Base-by-base conservation (phyloP, 2,329 filamentous ascomycete species). In the Aspergillus sp. region DNA sequence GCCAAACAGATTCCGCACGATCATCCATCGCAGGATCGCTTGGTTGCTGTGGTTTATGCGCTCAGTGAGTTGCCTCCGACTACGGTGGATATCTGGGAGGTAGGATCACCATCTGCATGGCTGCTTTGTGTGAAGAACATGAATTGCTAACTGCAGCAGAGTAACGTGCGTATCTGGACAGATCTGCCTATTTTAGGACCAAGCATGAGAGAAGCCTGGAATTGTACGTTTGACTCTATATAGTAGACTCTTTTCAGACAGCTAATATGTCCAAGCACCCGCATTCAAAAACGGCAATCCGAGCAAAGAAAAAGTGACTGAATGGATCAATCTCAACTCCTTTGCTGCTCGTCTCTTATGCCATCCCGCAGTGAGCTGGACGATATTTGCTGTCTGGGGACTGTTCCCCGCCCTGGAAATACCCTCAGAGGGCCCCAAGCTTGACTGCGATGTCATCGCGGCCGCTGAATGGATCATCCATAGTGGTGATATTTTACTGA, bases 151-250 rank as follows among this genome's bases (percentile, higher is more conserved):
- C 33, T 19, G 12, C 8, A 12, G 0, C 39, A 45, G 44, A 19
- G 30, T 6, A 33, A 43, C 10, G 41, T 8, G 4, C 28, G 39
- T 6, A 29, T 47, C 6, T 49, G 44, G 45, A 40, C 19, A 5
- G 48, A 48, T 28, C 38, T 50, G 12, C 48, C 48, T 9, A 33
- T 50, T 10, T 37, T 47, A 13, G 48, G 48, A n/a, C 42, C 48
- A 3, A 27, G 30, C 6, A 35, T 50, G 45, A 29, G 39, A 37
- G 45, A 50, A 39, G 36, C 42, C 26, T 49, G 47, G 45, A 41
- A 37, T 19, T 10, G 47, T 49, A 39, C 13, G 40, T 43, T 7
- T 12, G 12, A 19, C 19, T 4, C 19, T 19, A 19, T 19, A 2
- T 19, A 19, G 19, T 19, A 19, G 19, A 19, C 19, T 19, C 19